Base-by-base conservation (phyloP, 306 rosid genomes). In the Quercus rubra region DNA sequence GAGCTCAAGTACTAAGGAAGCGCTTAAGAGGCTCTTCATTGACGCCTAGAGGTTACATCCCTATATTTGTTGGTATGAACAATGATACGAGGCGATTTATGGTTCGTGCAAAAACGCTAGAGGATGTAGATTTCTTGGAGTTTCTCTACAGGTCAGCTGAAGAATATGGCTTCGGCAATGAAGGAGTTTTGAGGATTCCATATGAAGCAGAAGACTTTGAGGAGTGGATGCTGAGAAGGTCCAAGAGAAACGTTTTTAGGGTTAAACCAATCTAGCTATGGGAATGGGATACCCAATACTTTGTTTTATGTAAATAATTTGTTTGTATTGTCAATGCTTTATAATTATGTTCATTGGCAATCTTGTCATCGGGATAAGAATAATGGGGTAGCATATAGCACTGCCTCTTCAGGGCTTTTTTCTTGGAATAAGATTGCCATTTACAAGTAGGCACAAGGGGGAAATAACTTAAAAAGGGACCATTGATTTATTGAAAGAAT, bases 181-280 rank as follows among this genome's bases (percentile, higher is more conserved):
- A 86, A 72, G 90, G 92, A 35, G 78, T 88, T 77, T 79, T 88
- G 30, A 88, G 89, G 81, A 90, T 90, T 56, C 85, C 75, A 13
- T 81, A 70, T 21, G 90, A 88, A 80, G 84, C 88, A 0, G 80
- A 58, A 55, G 86, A 81, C 41, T 90, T 90, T 78, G 94, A 90
- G 79, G 86, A 85, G 21, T 79, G 83, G 87, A 79, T 88, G 41
- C 54, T 80, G 67, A 80, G 35, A 46, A 81, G 61, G 68, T 78
- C 83, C 77, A 90, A 78, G 43, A 72, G 71, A 28, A 85, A 74
- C 43, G 55, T 49, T 55, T 79, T 54, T 46, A 84, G 61, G 87
- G 85, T 83, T 9, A 75, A 66, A 75, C 58, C 80, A 77, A 70
- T 20, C 67, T 76, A 55, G 66, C 25, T 77, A 66, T 43, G 23